These are phyloP conservation scores for Candida loeiensis DNA, from an alignment of 805 yeast genomes.

Conservation along the genomic window DNA sequence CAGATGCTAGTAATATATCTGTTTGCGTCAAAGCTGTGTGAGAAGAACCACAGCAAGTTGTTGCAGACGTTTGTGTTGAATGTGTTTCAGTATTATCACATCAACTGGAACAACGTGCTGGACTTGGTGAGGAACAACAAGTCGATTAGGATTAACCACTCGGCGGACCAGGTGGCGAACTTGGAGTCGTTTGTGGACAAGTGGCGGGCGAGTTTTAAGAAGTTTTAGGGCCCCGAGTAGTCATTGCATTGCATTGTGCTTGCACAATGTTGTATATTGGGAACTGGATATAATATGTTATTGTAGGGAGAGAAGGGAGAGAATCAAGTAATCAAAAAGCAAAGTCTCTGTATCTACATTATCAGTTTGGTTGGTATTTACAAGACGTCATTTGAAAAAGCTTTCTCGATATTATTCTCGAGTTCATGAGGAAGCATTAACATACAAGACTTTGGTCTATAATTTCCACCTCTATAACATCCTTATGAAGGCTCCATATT, in stretches of 20 bases:
- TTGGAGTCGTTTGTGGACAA: constrained; percentile 36
- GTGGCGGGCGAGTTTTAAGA: constrained; percentile 31
- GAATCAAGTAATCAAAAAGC: no score
- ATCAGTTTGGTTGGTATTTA: no score
- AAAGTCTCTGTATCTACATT: no score
- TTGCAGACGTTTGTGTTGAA: constrained; percentile 31
- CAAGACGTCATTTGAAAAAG: no score
- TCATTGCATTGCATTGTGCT: neutral
- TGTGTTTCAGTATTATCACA: constrained; percentile 37
- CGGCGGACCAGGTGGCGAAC: constrained; percentile 29
- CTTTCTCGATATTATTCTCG: no score
- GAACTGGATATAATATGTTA: neutral
- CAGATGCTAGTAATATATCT: constrained; percentile 34
- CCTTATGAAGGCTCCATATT: no score
- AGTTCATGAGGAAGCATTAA: no score
- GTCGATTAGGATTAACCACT: constrained; percentile 37
- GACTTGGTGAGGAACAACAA: constrained; percentile 33
- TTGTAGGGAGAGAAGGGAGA: no score
- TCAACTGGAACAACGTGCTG: constrained; percentile 36
- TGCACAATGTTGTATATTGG: constrained; percentile 1
- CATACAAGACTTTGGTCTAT: no score
- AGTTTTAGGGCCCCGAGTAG: constrained; percentile 15
- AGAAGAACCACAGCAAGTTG: constrained; percentile 27
- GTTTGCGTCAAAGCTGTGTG: constrained; percentile 28
- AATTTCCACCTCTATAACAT: no score